Percentiles rank a stretch among this genome's conserved stretches.
Evolutionary conservation across 805 yeast species (phyloP).

Genomic region (Starmerella khaoyaiensis): DNA sequence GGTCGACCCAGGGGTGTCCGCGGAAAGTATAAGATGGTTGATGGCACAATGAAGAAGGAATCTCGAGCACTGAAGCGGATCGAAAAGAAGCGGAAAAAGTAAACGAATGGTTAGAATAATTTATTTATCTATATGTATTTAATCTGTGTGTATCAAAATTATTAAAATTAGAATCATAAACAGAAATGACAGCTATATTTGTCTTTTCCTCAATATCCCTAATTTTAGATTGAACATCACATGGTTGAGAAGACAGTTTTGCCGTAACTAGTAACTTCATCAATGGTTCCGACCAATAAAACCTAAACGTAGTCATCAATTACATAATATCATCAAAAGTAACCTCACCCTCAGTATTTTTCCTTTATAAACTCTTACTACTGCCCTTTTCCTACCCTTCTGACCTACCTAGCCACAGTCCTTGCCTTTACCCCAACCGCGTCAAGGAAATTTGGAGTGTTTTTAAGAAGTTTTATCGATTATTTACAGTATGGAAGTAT

Average conservation of each 20-base stretch:
- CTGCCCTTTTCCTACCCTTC: slow-evolving; percentile 21
- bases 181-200: no score
- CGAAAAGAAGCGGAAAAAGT: slow-evolving; percentile 73
- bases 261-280: slow-evolving; percentile 4
- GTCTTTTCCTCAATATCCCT: no score
- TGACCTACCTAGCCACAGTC: slow-evolving; percentile 19
- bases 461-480: neutral
- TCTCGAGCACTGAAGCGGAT: slow-evolving; percentile 84
- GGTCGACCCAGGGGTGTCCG: slow-evolving; percentile 96
- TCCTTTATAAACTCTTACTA: slow-evolving; percentile 2
- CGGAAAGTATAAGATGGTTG: slow-evolving; percentile 99
- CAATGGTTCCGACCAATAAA: neutral
- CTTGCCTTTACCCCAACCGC: slow-evolving; percentile 23
- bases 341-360: neutral
- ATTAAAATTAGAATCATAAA: no score
- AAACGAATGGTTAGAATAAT: slow-evolving; percentile 20
- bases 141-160: no score
- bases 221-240: no score
- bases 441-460: slow-evolving; percentile 7
- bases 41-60: slow-evolving; percentile 95
- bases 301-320: neutral
- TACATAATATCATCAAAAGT: slow-evolving; percentile 11
- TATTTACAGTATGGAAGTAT: slow-evolving; percentile 20
- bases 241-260: no score
- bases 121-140: slow-evolving; percentile 1